A percentile compares a stretch with the other conserved stretches of the same genome.
These are phyloP conservation scores for Candolleomyces aberdarensis DNA, from an alignment of 768 basidiomycete species.

Conservation along the genomic window DNA sequence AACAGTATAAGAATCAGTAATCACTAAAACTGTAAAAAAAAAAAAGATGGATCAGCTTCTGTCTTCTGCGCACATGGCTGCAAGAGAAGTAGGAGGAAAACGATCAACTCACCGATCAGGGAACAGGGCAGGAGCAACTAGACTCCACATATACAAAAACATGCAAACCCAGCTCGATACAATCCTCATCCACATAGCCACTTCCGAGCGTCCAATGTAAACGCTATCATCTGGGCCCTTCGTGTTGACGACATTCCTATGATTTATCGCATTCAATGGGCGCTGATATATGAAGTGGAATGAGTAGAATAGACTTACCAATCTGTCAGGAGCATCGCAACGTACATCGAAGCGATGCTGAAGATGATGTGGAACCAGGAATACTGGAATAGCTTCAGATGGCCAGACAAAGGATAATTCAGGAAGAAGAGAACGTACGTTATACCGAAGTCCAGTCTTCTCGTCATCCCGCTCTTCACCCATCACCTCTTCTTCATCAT, in stretches of 20 bases:
- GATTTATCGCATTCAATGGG: not conserved
- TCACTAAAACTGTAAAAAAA: conserved; percentile 1
- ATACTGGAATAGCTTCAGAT: conserved; percentile 54
- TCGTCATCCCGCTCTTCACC: conserved; percentile 90
- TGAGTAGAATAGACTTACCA: conserved; percentile 56
- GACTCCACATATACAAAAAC: conserved; percentile 69
- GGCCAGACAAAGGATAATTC: not conserved
- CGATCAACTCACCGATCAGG: conserved; percentile 65
- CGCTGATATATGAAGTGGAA: not conserved
- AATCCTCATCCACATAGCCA: conserved; percentile 99
- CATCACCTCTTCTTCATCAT: conserved; percentile 64
- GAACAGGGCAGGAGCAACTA: conserved; percentile 85
- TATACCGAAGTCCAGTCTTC: conserved; percentile 89
- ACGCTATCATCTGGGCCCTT: conserved; percentile 58
- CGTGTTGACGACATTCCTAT: conserved; percentile 74
- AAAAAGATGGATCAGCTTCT: not conserved
- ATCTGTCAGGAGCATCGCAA: conserved; percentile 94
- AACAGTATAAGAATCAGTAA: not conserved
- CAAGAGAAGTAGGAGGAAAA: too few relatives aligned
- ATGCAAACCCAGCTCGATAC: conserved; percentile 96
- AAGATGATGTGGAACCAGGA: conserved; percentile 99
- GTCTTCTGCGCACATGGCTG: not conserved
- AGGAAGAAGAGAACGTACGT: conserved; percentile 49
- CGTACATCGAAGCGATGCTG: conserved; percentile 94
- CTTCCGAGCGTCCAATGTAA: conserved; percentile 92